Evolutionary conservation across 2,329 filamentous ascomycete species (phyloP).

Genomic region (Monilinia laxa): DNA sequence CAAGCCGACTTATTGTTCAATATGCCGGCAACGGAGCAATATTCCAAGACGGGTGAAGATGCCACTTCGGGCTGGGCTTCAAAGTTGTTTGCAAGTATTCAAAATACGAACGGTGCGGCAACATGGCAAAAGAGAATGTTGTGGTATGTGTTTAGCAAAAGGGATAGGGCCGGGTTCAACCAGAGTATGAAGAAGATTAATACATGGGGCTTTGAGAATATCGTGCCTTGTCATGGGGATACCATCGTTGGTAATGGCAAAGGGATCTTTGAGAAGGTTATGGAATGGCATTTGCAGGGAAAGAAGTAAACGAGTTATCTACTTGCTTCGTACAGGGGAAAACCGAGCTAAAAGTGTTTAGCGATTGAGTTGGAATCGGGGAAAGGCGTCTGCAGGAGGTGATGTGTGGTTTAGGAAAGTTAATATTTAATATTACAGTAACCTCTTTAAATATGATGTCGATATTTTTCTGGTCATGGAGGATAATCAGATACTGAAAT

Average conservation of each 20-base stretch:
- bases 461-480: background rate
- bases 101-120: slow-evolving; percentile 61
- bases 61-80: slow-evolving; percentile 59
- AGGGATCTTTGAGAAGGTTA: slow-evolving; percentile 71
- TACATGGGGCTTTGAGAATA: slow-evolving; percentile 77
- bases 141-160: slow-evolving; percentile 68
- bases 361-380: background rate
- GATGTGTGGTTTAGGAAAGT: background rate
- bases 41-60: slow-evolving; percentile 56
- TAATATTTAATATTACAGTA: background rate
- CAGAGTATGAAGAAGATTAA: slow-evolving; percentile 68
- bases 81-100: slow-evolving; percentile 55
- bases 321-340: background rate
- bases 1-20: slow-evolving; percentile 93
- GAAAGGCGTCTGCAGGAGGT: background rate
- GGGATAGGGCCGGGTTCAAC: slow-evolving; percentile 67
- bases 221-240: slow-evolving; percentile 94
- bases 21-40: slow-evolving; percentile 84
- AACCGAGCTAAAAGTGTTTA: background rate
- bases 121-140: slow-evolving; percentile 75
- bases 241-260: slow-evolving; percentile 74
- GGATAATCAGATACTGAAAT: background rate
- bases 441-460: background rate
- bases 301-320: slow-evolving; percentile 25
- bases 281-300: slow-evolving; percentile 74